Evolutionary conservation across 1,284 basidiomycete genomes (phyloP), one percentile per base, ranked within the genome.

Genomic region (Papiliotrema fonsecae): DNA sequence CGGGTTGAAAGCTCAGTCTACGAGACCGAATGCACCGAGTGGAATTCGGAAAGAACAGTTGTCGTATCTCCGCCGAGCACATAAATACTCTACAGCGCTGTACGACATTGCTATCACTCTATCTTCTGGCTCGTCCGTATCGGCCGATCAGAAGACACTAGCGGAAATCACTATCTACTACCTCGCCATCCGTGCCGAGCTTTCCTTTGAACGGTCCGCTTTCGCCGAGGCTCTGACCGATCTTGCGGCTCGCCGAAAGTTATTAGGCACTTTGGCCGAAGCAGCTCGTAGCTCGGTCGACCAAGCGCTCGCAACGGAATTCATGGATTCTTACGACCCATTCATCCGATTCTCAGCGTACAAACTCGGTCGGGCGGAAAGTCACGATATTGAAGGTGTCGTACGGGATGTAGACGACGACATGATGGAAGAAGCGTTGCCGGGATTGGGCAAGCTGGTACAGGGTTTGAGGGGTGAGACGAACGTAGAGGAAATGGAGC

Each of bases 311-410:
- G 88, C 90, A 11, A 81, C 82, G 28, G 80, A 88, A 44, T 88
- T 89, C 64, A 80, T 86, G 18, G 93, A 97, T 67, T 84, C 86
- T 54, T 83, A 92, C 53, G 86, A 89, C 36, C 90, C 94, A 0
- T 85, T 96, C 72, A 88, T 97, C 53, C 80, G 94, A 43, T 87
- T 92, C 74, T 89, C 86, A 58, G 91, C 92, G 0, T 94, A 97
- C 67, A 86, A 92, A 65, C 79, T 94, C 25, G 76, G 75, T 14
- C 59, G 73, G 45, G 55, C 61, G 18, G 85, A 84, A 62, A 82
- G 87, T 6, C 90, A 93, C 72, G 88, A 93, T 70, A 79, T 92
- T 38, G 84, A 86, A 57, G 81, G 78, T 3, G 87, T 92, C 56
- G 86, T 88, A n/a, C 6, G 41, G 22, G 85, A 88, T 54, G 68